Base-by-base conservation (phyloP, 495 filamentous ascomycete genomes). In the Penicillium cosmopolitanum region DNA sequence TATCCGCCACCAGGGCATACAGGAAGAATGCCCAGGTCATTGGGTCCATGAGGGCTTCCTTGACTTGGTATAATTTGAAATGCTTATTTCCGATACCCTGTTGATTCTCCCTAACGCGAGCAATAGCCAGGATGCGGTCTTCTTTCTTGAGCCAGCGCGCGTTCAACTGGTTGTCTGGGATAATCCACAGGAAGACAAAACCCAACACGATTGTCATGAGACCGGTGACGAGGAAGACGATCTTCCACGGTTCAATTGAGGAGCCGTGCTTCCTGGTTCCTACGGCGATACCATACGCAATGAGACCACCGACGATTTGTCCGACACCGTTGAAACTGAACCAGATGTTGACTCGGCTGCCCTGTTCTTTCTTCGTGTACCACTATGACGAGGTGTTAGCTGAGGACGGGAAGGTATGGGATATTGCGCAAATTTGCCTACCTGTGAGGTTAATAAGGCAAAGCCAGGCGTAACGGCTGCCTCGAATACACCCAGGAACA, bases 131-230 rank as follows among this genome's bases (percentile, higher is more conserved):
- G 62, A 76, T 58, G 48, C 84, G 82, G 50, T 91, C 88, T 57
- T 85, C 77, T 48, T 83, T 79, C 15, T 75, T 87, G 16, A 91
- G 70, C 80, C 86, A 90, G 33, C 84, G 80, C 12, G 85, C 85
- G 63, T 89, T 88, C 55, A 88, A 70, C 60, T 90, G 88, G 60
- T 79, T 89, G 63, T 92, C 88, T 0, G 88, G 89, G 51, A 92
- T 76, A 25, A 87, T 66, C 69, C 79, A 87, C 15, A 87, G 72
- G 64, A 91, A 88, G 5, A 85, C 42, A 12, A 83, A 47, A 23
- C 87, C 85, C 54, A 88, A 75, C 1, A 70, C 63, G 1, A 82
- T 66, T 6, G 88, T 91, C 40, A 89, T 70, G 0, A 87, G 73
- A 1, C 88, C 88, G 1, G 83, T 86, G 21, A 87, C 77, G 1